Evolutionary conservation across 352 stramenopile species (phyloP).

Genomic region (Phytophthora chlamydospora): DNA sequence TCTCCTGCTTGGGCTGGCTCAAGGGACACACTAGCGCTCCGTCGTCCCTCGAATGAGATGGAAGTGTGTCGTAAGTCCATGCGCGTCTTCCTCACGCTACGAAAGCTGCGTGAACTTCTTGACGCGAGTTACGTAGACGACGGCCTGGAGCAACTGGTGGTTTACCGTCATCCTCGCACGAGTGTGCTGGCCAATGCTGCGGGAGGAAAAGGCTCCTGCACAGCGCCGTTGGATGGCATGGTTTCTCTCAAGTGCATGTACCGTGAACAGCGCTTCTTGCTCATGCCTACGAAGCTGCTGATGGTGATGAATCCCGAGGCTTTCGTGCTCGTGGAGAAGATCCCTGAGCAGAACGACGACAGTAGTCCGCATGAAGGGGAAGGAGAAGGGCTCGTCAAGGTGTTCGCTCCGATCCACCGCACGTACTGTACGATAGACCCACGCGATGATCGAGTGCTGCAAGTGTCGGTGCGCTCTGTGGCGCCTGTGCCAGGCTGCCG

Average conservation of each 20-base stretch:
- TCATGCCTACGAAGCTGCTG: constrained; percentile 58
- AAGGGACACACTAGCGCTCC: constrained; percentile 48
- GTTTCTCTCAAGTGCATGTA: constrained; percentile 74
- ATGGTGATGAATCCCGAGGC: constrained; percentile 82
- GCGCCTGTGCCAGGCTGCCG: constrained; percentile 64
- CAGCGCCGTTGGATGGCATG: constrained; percentile 64
- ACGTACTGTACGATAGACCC: constrained; percentile 70
- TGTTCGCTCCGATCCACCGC: constrained; percentile 77
- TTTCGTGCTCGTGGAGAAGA: constrained; percentile 68
- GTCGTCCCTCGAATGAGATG: constrained; percentile 68
- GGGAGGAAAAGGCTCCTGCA: constrained; percentile 21
- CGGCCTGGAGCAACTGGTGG: constrained; percentile 56
- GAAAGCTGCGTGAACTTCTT: constrained; percentile 58
- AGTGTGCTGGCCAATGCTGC: constrained; percentile 44
- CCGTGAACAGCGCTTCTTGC: constrained; percentile 79
- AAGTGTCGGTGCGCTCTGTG: constrained; percentile 68
- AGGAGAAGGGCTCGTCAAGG: constrained; percentile 53
- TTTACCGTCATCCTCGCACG: constrained; percentile 67
- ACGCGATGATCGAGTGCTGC: constrained; percentile 76
- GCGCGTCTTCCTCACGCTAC: constrained; percentile 67
- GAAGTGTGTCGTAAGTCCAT: constrained; percentile 76
- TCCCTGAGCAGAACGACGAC: constrained; percentile 34
- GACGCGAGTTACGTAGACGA: constrained; percentile 55
- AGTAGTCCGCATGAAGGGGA: constrained; percentile 26
- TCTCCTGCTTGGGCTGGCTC: constrained; percentile 27